These are phyloP conservation scores for Tuber brumale DNA, from an alignment of 495 filamentous ascomycete species.

Conservation along the genomic window DNA sequence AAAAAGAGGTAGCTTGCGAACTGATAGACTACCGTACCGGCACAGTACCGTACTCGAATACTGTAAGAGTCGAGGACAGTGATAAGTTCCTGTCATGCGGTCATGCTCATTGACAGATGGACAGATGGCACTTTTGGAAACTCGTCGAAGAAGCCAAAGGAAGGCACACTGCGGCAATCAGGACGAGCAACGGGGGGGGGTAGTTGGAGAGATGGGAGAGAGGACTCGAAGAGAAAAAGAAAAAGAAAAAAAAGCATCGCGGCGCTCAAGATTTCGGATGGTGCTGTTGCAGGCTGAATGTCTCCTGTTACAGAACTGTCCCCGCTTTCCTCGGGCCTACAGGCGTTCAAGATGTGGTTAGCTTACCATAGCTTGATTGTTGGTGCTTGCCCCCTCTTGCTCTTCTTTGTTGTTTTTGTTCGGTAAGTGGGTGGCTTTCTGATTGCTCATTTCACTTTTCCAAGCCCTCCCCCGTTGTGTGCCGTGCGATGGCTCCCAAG, in stretches of 20 bases:
- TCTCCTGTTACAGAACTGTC: not conserved
- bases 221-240: not conserved
- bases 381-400: not conserved
- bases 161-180: not conserved
- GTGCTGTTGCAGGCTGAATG: not conserved
- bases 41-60: too few relatives aligned
- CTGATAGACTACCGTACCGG: not conserved
- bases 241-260: not conserved
- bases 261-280: not conserved
- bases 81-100: not conserved
- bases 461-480: slow-evolving; percentile 25
- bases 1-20: not conserved
- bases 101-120: not conserved
- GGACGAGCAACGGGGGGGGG: not conserved
- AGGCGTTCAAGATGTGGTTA: not conserved
- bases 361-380: not conserved
- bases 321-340: not conserved
- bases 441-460: slow-evolving; percentile 32
- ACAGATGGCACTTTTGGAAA: not conserved
- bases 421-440: slow-evolving; percentile 24
- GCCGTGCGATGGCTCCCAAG: slow-evolving; percentile 32
- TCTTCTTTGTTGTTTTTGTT: slow-evolving; percentile 4
- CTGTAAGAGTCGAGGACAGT: too few relatives aligned
- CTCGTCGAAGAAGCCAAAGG: not conserved
- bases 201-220: too few relatives aligned